Evolutionary conservation across 2,329 filamentous ascomycete genomes (phyloP), one percentile per base, ranked within the genome.

Genomic region (Colletotrichum siamense): DNA sequence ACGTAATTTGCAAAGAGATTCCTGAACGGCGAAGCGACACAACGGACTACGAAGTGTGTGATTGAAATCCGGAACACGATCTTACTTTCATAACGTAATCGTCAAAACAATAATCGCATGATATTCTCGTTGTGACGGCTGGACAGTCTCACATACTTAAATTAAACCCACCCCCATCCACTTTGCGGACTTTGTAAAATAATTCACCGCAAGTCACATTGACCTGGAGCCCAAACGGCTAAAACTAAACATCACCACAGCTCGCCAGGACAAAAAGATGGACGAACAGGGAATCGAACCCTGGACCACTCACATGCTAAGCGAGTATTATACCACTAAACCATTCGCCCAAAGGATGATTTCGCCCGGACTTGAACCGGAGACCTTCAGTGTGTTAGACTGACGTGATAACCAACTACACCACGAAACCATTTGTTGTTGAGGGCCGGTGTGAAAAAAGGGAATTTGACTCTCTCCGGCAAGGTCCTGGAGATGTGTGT

Each of bases 401-500:
- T 87, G 84, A 87, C 83, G 86, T 87, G 86, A 87, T 87, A 87
- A 87, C 85, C 86, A 87, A 87, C 86, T 83, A 83, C 82, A 82
- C 81, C 81, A 83, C 73, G 71, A 76, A 59, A 76, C 70, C 73
- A 52, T 52, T 18, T 22, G 5, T n/a, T 55, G 9, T 32, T 36
- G 10, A 6, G 0, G 5, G 10, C 5, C 5, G 12, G 2, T 3
- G 13, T 16, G 34, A 36, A 36, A 36, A 16, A 1, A 22, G 15
- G 2, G 32, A 16, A 24, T 26, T 24, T 28, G 8, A 26, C 10
- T 16, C 28, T n/a, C 66, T 16, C 8, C 0, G 22, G 1, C 2
- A 16, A 2, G n/a, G 9, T 32, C 26, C 6, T 22, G 65, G 18
- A 30, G 26, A 49, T n/a, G 26, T 69, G 63, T 66, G 66, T 28